phyloP scores from a whole-genome alignment of 192 early-diverging fungal genomes.

The Phycomyces nitens region DNA sequence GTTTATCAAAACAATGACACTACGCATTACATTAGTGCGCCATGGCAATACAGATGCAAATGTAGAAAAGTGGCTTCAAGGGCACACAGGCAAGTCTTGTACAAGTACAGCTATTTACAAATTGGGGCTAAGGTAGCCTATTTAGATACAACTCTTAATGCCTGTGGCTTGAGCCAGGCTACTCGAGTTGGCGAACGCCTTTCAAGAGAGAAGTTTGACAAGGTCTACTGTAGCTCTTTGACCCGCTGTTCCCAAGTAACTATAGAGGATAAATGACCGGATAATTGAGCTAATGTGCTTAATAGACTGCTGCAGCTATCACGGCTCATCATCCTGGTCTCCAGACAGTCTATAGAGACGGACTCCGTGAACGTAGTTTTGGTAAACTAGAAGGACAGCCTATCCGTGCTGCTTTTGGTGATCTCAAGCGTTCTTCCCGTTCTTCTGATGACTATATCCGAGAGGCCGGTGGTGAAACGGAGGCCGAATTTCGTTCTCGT shows the following conservation, averaged over 20 bases:
- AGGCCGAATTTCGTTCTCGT: slow-evolving; percentile 6
- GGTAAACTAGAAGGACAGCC: slow-evolving; percentile 18
- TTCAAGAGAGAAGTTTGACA: slow-evolving; percentile 10
- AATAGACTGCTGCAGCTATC: slow-evolving; percentile 24
- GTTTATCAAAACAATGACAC: background rate
- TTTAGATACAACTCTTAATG: slow-evolving; percentile 26
- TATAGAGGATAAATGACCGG: background rate
- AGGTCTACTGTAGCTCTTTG: slow-evolving; percentile 25
- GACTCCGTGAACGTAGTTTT: slow-evolving; percentile 21
- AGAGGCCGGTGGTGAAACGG: slow-evolving; percentile 18
- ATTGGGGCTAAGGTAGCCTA: too few species aligned
- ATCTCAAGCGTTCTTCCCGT: background rate
- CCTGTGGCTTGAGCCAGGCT: slow-evolving; percentile 17
- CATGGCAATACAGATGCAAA: slow-evolving; percentile 40
- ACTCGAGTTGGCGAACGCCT: slow-evolving; percentile 20
- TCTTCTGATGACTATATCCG: slow-evolving; percentile 2
- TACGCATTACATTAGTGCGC: slow-evolving; percentile 25
- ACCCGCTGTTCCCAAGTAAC: slow-evolving; percentile 27
- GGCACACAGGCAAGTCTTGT: slow-evolving; percentile 20
- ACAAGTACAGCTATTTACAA: background rate
- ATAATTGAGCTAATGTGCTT: background rate
- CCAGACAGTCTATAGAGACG: slow-evolving; percentile 1
- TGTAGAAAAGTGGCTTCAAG: slow-evolving; percentile 24
- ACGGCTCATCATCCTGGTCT: slow-evolving; percentile 3
- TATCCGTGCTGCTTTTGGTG: background rate